Base-by-base conservation (phyloP, 208 protist genomes). In the Phytomonas sp. region DNA sequence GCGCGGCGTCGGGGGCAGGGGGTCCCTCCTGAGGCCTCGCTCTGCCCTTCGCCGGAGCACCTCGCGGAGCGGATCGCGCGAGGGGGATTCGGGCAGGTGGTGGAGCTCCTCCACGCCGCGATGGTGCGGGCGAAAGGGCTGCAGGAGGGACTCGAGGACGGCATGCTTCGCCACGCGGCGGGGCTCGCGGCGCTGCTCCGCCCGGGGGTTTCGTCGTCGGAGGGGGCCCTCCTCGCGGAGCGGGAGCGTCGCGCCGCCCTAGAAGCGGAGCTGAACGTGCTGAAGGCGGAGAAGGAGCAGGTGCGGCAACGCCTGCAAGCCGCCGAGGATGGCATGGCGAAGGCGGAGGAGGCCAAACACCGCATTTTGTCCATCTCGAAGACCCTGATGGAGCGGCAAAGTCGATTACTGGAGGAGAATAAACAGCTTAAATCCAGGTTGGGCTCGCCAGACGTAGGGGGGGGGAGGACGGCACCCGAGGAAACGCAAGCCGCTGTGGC, bases 361-460 rank as follows among this genome's bases (percentile, higher is more conserved):
- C 79, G 82, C 15, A 70, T 84, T 7, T 62, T 87, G 11, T 61
- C 64, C 33, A 74, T 85, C 36, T 76, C 76, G 15, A 83, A 80
- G 64, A 69, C 46, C 4, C 32, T 85, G 15, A 62, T 85, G 34
- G 81, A 78, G 73, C 75, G 82, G 62, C 73, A 83, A 46, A 75
- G 60, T 9, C 11, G 37, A 13, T 66, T 85, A 29, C 66, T 66
- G 17, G 5, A 60, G 0, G 79, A 87, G 56, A 80, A 78, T 37
- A 70, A 68, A 23, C 28, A 34, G 23, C 51, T 80, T 34, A 70
- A 72, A 31, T 63, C 56, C 9, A 67, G 80, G 67, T 20, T 82
- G 5, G 43, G 37, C 46, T 6, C 66, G n/a, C 9, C n/a, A 32
- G 32, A 29, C 11, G 31, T 4, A 1, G 33, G 33, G 33, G 33